These are phyloP conservation scores for Nigrospora oryzae DNA, from an alignment of 2,329 filamentous ascomycete species.

Conservation along the genomic window DNA sequence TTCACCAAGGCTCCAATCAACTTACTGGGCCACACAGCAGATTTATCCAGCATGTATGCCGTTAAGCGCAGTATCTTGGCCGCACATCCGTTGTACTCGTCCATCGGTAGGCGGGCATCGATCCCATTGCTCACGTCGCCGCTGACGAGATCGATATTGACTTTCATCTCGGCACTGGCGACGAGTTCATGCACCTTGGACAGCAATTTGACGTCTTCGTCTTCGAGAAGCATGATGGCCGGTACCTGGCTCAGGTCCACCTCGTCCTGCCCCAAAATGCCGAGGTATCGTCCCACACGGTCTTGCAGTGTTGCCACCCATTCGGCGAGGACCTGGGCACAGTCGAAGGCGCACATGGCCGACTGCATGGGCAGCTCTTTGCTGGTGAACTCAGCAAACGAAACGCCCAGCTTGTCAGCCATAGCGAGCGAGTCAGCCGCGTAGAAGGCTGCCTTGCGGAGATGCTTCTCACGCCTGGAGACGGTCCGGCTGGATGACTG, in stretches of 20 bases:
- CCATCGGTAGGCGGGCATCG: constrained; percentile 46
- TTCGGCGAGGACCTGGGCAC: constrained; percentile 85
- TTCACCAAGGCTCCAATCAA: constrained; percentile 6
- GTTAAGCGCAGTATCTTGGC: constrained; percentile 78
- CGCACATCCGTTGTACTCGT: constrained; percentile 66
- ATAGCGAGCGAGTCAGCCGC: constrained; percentile 86
- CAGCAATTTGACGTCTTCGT: constrained; percentile 81
- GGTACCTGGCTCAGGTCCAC: constrained; percentile 75
- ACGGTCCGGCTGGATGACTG: constrained; percentile 33
- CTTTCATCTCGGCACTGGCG: constrained; percentile 68
- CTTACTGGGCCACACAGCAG: constrained; percentile 87
- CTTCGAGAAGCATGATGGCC: constrained; percentile 82
- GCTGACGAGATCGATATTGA: constrained; percentile 46
- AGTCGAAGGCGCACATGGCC: constrained; percentile 88
- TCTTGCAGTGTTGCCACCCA: constrained; percentile 93
- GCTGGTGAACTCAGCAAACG: constrained; percentile 75
- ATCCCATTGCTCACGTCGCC: constrained; percentile 40
- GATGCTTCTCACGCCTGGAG: constrained; percentile 73
- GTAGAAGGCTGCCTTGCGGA: constrained; percentile 92
- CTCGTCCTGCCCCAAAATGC: constrained; percentile 75
- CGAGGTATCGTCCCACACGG: constrained; percentile 81
- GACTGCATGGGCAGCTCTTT: constrained; percentile 84
- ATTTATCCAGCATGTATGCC: constrained; percentile 79
- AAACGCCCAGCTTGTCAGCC: constrained; percentile 77
- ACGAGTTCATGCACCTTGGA: constrained; percentile 76